Evolutionary conservation across 169 alveolate genomes (phyloP).

Genomic region (Perkinsus olseni): DNA sequence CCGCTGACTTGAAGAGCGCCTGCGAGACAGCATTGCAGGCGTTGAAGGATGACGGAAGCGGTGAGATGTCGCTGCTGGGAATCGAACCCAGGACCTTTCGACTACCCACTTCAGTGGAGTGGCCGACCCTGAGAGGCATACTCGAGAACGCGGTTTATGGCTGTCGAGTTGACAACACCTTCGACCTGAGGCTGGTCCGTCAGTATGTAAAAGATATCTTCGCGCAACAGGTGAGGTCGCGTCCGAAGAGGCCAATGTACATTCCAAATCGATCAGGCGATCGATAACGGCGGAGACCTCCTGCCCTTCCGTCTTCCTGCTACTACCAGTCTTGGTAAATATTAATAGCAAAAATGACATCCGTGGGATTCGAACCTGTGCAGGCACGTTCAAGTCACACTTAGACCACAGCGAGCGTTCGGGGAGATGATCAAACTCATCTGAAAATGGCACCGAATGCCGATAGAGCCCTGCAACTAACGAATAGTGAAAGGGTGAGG

Average conservation of each 20-base stretch:
- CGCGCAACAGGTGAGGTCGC: conserved; percentile 4
- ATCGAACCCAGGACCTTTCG: not conserved
- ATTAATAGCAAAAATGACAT: not conserved
- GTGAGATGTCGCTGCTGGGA: not conserved
- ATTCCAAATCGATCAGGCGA: not conserved
- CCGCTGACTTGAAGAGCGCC: conserved; percentile 77
- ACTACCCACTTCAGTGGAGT: conserved; percentile 32
- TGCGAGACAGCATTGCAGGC: conserved; percentile 60
- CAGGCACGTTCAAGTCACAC: not conserved
- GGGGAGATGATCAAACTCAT: not conserved
- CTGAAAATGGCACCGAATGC: not conserved
- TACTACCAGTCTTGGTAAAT: not conserved
- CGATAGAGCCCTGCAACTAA: not conserved
- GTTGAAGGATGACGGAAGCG: conserved; percentile 15
- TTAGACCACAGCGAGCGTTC: not conserved
- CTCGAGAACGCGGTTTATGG: conserved; percentile 84
- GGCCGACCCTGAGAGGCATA: conserved; percentile 77
- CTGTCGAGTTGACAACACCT: conserved; percentile 81
- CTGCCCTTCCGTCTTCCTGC: not conserved
- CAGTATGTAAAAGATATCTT: conserved; percentile 66
- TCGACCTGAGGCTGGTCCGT: conserved; percentile 70
- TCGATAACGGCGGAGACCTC: not conserved
- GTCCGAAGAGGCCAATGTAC: not conserved
- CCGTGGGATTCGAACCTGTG: not conserved
- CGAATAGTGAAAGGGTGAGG: not conserved